Conservation (phyloP, 2,329 filamentous ascomycete species). For the Cladophialophora chaetospira region DNA sequence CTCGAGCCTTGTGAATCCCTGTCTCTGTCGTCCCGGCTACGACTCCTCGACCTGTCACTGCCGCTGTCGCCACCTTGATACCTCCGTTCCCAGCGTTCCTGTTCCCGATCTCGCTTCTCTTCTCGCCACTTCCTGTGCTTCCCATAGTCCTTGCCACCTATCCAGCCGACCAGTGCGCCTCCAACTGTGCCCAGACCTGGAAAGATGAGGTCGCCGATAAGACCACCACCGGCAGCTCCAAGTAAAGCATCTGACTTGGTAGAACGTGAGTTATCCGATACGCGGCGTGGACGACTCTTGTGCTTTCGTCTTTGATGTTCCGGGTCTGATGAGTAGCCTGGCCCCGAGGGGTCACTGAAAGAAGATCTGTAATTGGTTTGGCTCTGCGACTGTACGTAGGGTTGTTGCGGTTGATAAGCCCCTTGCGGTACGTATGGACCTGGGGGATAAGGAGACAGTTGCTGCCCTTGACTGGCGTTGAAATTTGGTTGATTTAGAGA, state of each 20-base stretch:
- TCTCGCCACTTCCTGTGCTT: slow-evolving; percentile 32
- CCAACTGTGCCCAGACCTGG: slow-evolving; percentile 34
- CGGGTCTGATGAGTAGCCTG: slow-evolving; percentile 33
- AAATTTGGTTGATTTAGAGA: slow-evolving; percentile 21
- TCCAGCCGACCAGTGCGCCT: slow-evolving; percentile 32
- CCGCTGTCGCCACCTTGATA: slow-evolving; percentile 9
- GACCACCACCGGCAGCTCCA: slow-evolving; percentile 33
- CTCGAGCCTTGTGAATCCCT: slow-evolving; percentile 6
- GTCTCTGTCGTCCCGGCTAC: slow-evolving; percentile 22
- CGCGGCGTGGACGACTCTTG: slow-evolving; percentile 20
- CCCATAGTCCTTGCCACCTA: slow-evolving; percentile 34
- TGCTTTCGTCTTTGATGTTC: slow-evolving; percentile 30
- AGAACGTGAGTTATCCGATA: slow-evolving; percentile 28
- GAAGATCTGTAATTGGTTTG: slow-evolving; percentile 10
- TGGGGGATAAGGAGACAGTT: slow-evolving; percentile 14
- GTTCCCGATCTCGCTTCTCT: slow-evolving; percentile 29
- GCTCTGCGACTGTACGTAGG: slow-evolving; percentile 7
- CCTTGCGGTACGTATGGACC: slow-evolving; percentile 18
- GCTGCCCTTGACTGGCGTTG: slow-evolving; percentile 13
- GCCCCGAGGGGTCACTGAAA: slow-evolving; percentile 3
- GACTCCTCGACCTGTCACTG: slow-evolving; percentile 22
- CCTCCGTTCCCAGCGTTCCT: slow-evolving; percentile 31
- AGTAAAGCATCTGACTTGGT: slow-evolving; percentile 31
- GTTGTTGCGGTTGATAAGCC: slow-evolving; percentile 21
- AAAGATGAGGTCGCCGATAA: slow-evolving; percentile 34